These are phyloP conservation scores for Margaritispora aquatica DNA, from an alignment of 495 filamentous ascomycete genomes.

Conservation along the genomic window DNA sequence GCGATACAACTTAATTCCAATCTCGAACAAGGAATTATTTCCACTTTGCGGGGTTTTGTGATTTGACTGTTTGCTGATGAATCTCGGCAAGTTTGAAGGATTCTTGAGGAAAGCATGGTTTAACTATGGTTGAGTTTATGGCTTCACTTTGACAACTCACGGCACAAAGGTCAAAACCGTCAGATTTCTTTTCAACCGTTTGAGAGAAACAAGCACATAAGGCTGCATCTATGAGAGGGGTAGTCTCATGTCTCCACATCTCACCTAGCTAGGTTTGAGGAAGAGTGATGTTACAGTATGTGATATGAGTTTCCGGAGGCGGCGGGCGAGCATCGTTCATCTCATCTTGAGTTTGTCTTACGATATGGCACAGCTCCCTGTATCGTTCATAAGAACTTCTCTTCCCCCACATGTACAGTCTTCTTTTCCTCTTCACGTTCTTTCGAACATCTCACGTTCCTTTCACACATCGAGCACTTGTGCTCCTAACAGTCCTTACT, in stretches of 20 bases:
- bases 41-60: neutral
- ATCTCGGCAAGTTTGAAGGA: neutral
- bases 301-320: neutral
- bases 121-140: no score
- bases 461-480: conserved; percentile 2
- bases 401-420: neutral
- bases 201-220: neutral
- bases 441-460: conserved; percentile 1
- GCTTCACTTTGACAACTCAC: no score
- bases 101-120: neutral
- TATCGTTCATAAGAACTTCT: neutral
- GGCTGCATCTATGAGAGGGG: neutral
- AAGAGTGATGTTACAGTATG: no score
- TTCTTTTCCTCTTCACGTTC: neutral
- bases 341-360: neutral
- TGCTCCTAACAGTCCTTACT: conserved; percentile 8
- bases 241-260: neutral
- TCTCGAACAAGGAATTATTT: neutral
- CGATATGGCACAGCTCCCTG: neutral
- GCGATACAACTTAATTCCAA: neutral
- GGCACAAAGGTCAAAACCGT: no score
- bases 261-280: neutral
- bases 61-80: neutral
- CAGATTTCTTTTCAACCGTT: no score
- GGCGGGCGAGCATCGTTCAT: no score